Percentiles rank a stretch among this genome's conserved stretches.
These are phyloP conservation scores for Nigrospora oryzae DNA, from an alignment of 2,329 filamentous ascomycete species.

Conservation along the genomic window DNA sequence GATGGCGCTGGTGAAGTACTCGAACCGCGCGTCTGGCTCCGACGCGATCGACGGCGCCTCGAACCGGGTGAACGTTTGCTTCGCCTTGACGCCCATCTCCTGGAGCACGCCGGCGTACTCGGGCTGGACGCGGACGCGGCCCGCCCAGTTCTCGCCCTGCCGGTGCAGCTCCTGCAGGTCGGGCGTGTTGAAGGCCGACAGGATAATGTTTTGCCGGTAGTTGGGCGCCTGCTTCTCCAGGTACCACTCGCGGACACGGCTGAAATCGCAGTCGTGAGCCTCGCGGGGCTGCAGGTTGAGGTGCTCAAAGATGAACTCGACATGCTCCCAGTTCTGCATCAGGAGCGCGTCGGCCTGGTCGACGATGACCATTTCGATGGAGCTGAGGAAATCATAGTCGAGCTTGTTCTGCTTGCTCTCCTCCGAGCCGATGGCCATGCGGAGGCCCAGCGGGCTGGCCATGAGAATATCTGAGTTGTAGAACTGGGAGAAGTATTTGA, in stretches of 20 bases:
- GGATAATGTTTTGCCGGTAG: constrained; percentile 77
- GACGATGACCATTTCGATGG: constrained; percentile 81
- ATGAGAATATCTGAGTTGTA: constrained; percentile 95
- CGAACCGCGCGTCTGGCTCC: constrained; percentile 84
- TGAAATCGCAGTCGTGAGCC: constrained; percentile 88
- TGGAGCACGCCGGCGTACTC: constrained; percentile 66
- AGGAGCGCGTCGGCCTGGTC: constrained; percentile 89
- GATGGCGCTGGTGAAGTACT: constrained; percentile 78
- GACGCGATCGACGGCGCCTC: constrained; percentile 58
- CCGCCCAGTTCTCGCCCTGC: constrained; percentile 68
- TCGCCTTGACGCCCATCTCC: constrained; percentile 61
- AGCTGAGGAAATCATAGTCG: constrained; percentile 87
- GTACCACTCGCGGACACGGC: constrained; percentile 83
- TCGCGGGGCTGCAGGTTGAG: constrained; percentile 87
- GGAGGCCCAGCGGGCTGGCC: constrained; percentile 80
- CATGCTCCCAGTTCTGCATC: constrained; percentile 98
- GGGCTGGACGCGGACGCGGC: constrained; percentile 65
- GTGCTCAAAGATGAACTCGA: constrained; percentile 85
- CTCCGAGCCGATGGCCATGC: constrained; percentile 78
- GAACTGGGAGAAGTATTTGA: constrained; percentile 92
- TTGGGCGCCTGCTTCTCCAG: constrained; percentile 76
- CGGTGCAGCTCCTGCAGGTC: constrained; percentile 77
- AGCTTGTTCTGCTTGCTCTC: constrained; percentile 57
- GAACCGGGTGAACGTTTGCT: constrained; percentile 87
- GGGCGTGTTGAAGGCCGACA: constrained; percentile 78